These are phyloP conservation scores for Penicillium digitatum DNA, from an alignment of 2,329 filamentous ascomycete genomes.

Conservation along the genomic window DNA sequence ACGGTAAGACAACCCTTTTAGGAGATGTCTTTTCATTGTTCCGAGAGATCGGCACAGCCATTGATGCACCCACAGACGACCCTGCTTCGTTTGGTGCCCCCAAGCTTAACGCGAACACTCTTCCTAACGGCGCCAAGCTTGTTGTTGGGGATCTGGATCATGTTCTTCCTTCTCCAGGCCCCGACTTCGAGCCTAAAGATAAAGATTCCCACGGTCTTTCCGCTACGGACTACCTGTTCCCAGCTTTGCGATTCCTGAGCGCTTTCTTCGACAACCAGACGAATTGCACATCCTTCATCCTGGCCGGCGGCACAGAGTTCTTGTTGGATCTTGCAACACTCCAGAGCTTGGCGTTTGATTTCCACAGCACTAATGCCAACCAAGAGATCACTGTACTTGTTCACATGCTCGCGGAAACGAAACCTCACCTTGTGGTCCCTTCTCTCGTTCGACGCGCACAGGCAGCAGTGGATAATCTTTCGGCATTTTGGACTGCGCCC, in stretches of 20 bases:
- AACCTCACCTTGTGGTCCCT: conserved; percentile 75
- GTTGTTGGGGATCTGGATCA: conserved; percentile 29
- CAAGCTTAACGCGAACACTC: conserved; percentile 25
- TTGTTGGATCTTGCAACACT: conserved; percentile 80
- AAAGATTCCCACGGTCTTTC: conserved; percentile 50
- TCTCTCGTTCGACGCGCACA: conserved; percentile 74
- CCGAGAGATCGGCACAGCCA: conserved; percentile 33
- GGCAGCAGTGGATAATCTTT: conserved; percentile 62
- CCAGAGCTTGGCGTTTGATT: conserved; percentile 72
- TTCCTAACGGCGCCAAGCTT: conserved; percentile 40
- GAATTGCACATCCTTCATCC: conserved; percentile 70
- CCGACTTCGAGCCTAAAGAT: conserved; percentile 45
- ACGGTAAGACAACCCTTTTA: conserved; percentile 58
- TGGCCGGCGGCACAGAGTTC: conserved; percentile 74
- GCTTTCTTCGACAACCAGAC: conserved; percentile 71
- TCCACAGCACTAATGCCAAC: conserved; percentile 63
- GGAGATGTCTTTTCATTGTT: conserved; percentile 47
- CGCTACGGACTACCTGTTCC: conserved; percentile 68
- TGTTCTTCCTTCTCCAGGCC: conserved; percentile 24
- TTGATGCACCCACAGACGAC: conserved; percentile 24
- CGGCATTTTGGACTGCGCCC: conserved; percentile 59
- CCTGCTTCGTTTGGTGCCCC: conserved; percentile 26
- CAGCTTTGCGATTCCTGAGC: conserved; percentile 70
- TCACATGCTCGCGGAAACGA: conserved; percentile 72
- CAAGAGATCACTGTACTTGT: conserved; percentile 70